These are phyloP conservation scores for Cucurbitaria berberidis DNA, from an alignment of 2,329 filamentous ascomycete genomes.

Conservation along the genomic window DNA sequence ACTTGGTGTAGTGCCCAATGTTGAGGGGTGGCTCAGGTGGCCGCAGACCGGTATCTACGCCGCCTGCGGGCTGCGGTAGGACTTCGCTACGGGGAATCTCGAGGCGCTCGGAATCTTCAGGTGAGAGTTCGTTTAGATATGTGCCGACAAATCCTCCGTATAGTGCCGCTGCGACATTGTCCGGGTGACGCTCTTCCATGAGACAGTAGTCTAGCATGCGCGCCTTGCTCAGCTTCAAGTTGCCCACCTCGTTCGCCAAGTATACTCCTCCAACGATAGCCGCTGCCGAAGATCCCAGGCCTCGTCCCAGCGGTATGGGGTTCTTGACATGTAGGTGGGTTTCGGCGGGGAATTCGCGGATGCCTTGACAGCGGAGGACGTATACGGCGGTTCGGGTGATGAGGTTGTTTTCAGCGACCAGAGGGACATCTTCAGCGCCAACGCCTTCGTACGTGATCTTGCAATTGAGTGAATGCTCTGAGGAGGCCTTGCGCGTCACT, in stretches of 20 bases:
- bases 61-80: constrained; percentile 85
- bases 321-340: constrained; percentile 96
- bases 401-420: constrained; percentile 86
- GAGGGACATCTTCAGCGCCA: constrained; percentile 76
- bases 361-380: constrained; percentile 88
- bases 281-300: constrained; percentile 92
- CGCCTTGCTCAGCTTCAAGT: constrained; percentile 76
- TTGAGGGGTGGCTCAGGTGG: constrained; percentile 89
- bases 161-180: constrained; percentile 81
- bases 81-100: constrained; percentile 97
- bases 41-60: constrained; percentile 83
- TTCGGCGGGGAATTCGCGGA: constrained; percentile 78
- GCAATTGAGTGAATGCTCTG: constrained; percentile 76
- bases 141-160: constrained; percentile 97
- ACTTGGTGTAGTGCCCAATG: constrained; percentile 96
- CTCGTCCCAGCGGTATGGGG: constrained; percentile 89
- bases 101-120: constrained; percentile 85
- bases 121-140: constrained; percentile 89
- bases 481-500: constrained; percentile 62
- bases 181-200: constrained; percentile 76
- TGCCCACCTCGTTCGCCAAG: constrained; percentile 86
- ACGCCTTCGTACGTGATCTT: constrained; percentile 88
- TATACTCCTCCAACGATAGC: constrained; percentile 96
- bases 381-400: constrained; percentile 94
- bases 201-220: constrained; percentile 93